These are phyloP conservation scores for Lepidium africanum DNA, from an alignment of 345 rosid species.

Conservation along the genomic window DNA sequence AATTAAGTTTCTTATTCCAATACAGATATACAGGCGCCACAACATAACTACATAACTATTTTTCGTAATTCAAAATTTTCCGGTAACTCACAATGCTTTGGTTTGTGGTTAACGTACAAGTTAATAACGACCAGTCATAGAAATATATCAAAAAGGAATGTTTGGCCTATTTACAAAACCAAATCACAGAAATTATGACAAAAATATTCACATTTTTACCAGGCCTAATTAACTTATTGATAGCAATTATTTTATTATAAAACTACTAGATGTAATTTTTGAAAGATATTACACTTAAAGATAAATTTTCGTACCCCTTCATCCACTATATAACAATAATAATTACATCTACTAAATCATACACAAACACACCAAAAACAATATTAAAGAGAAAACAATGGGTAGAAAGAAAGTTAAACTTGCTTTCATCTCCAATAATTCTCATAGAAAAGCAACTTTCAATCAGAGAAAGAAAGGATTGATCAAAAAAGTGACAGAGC, in stretches of 20 bases:
- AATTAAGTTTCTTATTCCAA: too few relatives aligned
- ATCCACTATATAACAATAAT: not conserved
- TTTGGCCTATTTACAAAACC: not conserved
- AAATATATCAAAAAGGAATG: not conserved
- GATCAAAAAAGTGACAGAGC: slow-evolving; percentile 25
- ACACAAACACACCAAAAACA: not conserved
- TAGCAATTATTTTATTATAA: not conserved
- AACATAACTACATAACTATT: too few relatives aligned
- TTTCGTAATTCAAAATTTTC: too few relatives aligned
- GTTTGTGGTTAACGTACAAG: not conserved
- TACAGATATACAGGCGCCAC: fast-evolving
- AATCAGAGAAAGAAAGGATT: slow-evolving; percentile 30
- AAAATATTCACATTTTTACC: not conserved
- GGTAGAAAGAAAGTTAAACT: slow-evolving; percentile 33
- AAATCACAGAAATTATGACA: not conserved
- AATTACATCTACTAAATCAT: not conserved
- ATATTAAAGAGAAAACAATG: slow-evolving; percentile 1
- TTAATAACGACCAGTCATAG: not conserved
- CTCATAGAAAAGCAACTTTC: slow-evolving; percentile 24
- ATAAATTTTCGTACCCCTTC: not conserved
- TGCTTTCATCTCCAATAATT: slow-evolving; percentile 26
- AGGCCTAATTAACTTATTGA: not conserved
- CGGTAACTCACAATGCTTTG: not conserved
- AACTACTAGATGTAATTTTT: not conserved
- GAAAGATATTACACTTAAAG: not conserved